These are phyloP conservation scores for Pseudonectria buxi DNA, from an alignment of 2,329 filamentous ascomycete species.

Conservation along the genomic window DNA sequence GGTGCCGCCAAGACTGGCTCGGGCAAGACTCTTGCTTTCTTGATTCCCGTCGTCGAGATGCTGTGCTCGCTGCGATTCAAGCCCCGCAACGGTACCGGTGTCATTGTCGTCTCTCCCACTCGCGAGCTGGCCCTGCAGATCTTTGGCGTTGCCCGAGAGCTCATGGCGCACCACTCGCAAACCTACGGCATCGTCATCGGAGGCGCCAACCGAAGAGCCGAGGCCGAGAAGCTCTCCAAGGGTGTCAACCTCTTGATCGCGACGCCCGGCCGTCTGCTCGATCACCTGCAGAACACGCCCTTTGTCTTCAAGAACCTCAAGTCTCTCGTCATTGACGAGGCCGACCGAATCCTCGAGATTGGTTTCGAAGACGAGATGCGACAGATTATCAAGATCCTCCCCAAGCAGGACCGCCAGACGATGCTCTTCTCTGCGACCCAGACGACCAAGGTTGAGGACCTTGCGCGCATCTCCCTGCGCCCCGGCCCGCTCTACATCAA, in stretches of 20 bases:
- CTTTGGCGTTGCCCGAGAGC: constrained; percentile 86
- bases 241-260: constrained; percentile 93
- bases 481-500: constrained; percentile 94
- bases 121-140: constrained; percentile 93
- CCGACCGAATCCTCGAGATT: constrained; percentile 91
- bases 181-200: constrained; percentile 96
- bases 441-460: constrained; percentile 96
- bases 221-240: constrained; percentile 89
- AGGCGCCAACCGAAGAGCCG: constrained; percentile 81
- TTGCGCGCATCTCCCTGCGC: constrained; percentile 86
- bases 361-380: constrained; percentile 99
- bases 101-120: constrained; percentile 87
- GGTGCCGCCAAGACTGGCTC: constrained; percentile 95
- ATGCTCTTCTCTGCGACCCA: constrained; percentile 99
- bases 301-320: constrained; percentile 92
- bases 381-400: constrained; percentile 90
- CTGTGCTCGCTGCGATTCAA: constrained; percentile 86
- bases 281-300: constrained; percentile 89
- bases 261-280: constrained; percentile 84
- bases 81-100: constrained; percentile 86
- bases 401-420: constrained; percentile 80
- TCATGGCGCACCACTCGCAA: constrained; percentile 89
- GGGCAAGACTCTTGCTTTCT: constrained; percentile 90
- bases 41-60: constrained; percentile 93
- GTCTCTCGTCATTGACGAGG: constrained; percentile 90